A percentile compares a stretch with the other conserved stretches of the same genome.
phyloP scores from a whole-genome alignment of 768 basidiomycete species.

The Mrakia frigida region DNA sequence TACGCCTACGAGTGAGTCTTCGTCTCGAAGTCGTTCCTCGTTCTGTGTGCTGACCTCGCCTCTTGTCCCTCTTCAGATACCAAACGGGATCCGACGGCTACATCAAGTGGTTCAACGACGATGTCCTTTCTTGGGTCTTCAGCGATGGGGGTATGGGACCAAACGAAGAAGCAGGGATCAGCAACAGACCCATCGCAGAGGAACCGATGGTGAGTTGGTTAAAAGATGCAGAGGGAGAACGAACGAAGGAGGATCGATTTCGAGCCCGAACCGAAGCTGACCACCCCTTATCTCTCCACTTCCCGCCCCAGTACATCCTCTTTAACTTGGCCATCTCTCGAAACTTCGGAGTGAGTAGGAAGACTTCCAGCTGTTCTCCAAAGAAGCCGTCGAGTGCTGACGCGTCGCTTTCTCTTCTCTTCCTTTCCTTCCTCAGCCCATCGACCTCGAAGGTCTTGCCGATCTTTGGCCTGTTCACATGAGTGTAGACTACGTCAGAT shows the following conservation, averaged over 20 bases:
- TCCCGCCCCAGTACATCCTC: constrained; percentile 11
- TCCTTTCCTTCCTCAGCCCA: not conserved
- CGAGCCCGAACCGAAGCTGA: not conserved
- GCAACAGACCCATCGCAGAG: constrained; percentile 23
- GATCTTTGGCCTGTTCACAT: constrained; percentile 27
- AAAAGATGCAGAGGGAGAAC: too few relatives aligned
- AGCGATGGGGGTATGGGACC: constrained; percentile 24
- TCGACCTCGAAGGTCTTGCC: constrained; percentile 21
- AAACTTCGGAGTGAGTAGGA: constrained; percentile 29
- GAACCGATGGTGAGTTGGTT: constrained; percentile 27
- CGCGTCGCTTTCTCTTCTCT: too few relatives aligned
- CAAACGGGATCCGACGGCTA: constrained; percentile 18
- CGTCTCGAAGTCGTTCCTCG: too few relatives aligned
- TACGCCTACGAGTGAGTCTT: constrained; percentile 26
- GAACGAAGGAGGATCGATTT: not conserved
- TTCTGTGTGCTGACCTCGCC: too few relatives aligned
- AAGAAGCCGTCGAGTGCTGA: too few relatives aligned
- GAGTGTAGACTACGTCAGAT: constrained; percentile 26
- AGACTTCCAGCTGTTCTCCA: not conserved
- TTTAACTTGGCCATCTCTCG: constrained; percentile 30
- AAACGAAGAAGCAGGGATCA: not conserved
- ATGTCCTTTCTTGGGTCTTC: not conserved
- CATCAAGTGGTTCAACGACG: constrained; percentile 16
- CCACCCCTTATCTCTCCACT: not conserved
- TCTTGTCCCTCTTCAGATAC: not conserved